Evolutionary conservation across 345 rosid genomes (phyloP).

Genomic region (Lepidium didymum): DNA sequence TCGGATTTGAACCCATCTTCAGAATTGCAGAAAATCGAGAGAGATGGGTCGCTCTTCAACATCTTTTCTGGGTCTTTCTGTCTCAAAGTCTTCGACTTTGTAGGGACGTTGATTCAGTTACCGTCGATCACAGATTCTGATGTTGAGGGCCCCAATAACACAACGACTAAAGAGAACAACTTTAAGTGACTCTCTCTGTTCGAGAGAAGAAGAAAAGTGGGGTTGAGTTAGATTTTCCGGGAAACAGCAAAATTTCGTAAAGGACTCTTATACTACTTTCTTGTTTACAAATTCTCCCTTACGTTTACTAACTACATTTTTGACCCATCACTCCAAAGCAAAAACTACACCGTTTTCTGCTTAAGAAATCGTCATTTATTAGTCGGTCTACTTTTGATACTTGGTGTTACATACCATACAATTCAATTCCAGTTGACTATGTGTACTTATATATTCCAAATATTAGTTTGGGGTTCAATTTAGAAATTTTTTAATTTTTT

Average conservation of each 20-base stretch:
- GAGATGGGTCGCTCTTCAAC: slow-evolving; percentile 52
- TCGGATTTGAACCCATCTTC: slow-evolving; percentile 5
- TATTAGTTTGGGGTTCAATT: not conserved
- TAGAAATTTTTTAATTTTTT: too few relatives aligned
- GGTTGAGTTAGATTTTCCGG: not conserved
- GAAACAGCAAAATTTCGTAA: not conserved
- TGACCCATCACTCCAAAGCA: not conserved
- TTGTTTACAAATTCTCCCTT: not conserved
- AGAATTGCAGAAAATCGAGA: slow-evolving; percentile 40
- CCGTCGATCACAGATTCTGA: not conserved
- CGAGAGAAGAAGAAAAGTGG: slow-evolving; percentile 6
- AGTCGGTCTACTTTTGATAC: not conserved
- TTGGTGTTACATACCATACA: not conserved
- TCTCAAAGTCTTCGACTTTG: slow-evolving; percentile 7
- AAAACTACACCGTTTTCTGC: not conserved
- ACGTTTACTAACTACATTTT: not conserved
- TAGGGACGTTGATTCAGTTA: not conserved
- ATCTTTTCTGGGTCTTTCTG: slow-evolving; percentile 25
- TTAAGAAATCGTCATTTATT: not conserved
- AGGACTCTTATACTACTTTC: not conserved
- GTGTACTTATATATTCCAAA: not conserved
- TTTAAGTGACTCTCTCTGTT: not conserved
- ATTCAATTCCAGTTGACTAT: not conserved
- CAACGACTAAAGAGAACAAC: not conserved
- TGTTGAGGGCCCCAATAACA: slow-evolving; percentile 5